Conservation (phyloP, 345 rosid genomes). For the Heritiera fomes region DNA sequence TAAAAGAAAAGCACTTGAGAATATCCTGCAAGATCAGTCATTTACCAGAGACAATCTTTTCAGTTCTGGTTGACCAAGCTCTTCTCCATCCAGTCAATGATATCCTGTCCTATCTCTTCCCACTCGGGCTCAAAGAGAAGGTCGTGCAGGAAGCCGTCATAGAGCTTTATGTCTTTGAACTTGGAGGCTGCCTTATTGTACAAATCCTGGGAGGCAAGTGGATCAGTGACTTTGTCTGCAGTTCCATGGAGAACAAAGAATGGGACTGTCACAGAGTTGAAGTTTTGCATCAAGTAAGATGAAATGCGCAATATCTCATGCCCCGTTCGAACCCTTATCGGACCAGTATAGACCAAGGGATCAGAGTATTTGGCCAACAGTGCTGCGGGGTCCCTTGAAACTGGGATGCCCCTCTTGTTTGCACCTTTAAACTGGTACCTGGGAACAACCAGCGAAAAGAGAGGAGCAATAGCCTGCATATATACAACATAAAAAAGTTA, state of each 20-base stretch:
- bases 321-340: slow-evolving; percentile 93
- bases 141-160: slow-evolving; percentile 89
- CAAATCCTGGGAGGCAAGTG: slow-evolving; percentile 86
- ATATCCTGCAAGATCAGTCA: not conserved
- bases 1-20: not conserved
- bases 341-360: slow-evolving; percentile 96
- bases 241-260: slow-evolving; percentile 96
- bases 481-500: not conserved
- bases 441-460: slow-evolving; percentile 80
- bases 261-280: slow-evolving; percentile 67
- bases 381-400: slow-evolving; percentile 90
- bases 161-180: slow-evolving; percentile 85
- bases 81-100: slow-evolving; percentile 85
- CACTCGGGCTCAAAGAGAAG: slow-evolving; percentile 91
- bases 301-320: slow-evolving; percentile 86
- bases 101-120: slow-evolving; percentile 76
- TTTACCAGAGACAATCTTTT: slow-evolving; percentile 24
- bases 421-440: slow-evolving; percentile 95
- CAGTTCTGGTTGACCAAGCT: slow-evolving; percentile 32
- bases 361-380: slow-evolving; percentile 82
- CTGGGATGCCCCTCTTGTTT: slow-evolving; percentile 98
- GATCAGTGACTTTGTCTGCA: slow-evolving; percentile 89
- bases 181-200: slow-evolving; percentile 74
- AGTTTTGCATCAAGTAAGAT: slow-evolving; percentile 66
- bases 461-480: slow-evolving; percentile 84